Evolutionary conservation across 2,329 filamentous ascomycete genomes (phyloP), one percentile per base, ranked within the genome.

Genomic region (Pseudogymnoascus sp.): DNA sequence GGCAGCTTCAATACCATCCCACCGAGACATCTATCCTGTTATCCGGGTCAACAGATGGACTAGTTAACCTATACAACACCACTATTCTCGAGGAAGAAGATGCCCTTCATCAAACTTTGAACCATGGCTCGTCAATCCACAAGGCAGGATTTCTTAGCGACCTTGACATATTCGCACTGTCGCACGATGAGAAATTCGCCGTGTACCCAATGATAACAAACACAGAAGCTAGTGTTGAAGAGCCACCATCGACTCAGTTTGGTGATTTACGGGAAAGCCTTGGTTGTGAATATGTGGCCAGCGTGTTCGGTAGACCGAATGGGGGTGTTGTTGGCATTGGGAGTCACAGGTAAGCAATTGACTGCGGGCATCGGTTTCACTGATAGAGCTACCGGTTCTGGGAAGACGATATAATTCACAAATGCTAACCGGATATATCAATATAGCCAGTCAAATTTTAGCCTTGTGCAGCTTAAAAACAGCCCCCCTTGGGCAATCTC

Each of bases 41-140:
- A 9, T 90, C 88, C 1, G 88, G 88, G 43, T 90, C 88, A 37
- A 93, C 89, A 12, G 90, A 94, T 73, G 89, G 89, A 6, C 81
- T 93, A 1, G 81, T 93, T 68, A 91, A 89, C 69, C 77, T 93
- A 50, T 90, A 88, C 74, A 86, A 94, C 74, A 87, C 83, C 15
- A 79, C 80, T 57, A 80, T 89, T 62, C 74, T 78, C 15, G 87
- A 90, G 66, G 89, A 93, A 73, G 89, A 93, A 69, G 89, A 93
- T 53, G 85, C 89, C 1, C 77, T 91, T 18, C 78, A 88, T 62
- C 88, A 91, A 73, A 89, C 90, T 11, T 85, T 92, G 71, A 93
- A 93, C 72, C 88, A 90, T 70, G 81, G 83, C 37, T 83, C 86
- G 35, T 90, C 88, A 0, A 82, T 93, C 65, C 88, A 91, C 71